These are phyloP conservation scores for Colletotrichum liriopes DNA, from an alignment of 2,329 filamentous ascomycete species.

Conservation along the genomic window DNA sequence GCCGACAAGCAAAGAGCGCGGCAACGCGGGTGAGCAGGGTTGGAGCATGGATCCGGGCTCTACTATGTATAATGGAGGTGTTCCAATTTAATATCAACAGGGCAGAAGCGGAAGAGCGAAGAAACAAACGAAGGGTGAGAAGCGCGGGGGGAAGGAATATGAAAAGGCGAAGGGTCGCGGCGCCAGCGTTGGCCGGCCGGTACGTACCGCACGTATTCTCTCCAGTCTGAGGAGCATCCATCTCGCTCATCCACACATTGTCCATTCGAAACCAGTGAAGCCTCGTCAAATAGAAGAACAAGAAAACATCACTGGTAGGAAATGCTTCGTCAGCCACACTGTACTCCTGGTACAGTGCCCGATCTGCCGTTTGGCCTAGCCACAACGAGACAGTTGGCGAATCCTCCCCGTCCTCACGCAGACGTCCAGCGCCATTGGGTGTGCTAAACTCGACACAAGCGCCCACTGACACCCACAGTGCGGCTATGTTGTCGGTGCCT, in stretches of 20 bases:
- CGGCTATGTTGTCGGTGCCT: constrained; percentile 33
- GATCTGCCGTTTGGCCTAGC: background rate
- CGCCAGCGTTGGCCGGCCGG: too few species aligned
- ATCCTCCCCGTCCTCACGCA: too few species aligned
- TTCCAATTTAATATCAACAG: background rate
- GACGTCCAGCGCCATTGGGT: constrained; percentile 12
- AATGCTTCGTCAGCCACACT: constrained; percentile 7
- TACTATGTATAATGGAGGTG: background rate
- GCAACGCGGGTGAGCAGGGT: constrained; percentile 4
- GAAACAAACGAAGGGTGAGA: background rate
- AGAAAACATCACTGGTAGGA: background rate
- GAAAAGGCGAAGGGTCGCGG: background rate
- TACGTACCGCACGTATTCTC: background rate
- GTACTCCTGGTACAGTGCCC: background rate
- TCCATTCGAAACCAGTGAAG: background rate
- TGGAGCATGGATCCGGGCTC: constrained; percentile 2
- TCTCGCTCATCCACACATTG: background rate
- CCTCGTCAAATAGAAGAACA: background rate
- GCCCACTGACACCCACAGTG: constrained; percentile 19
- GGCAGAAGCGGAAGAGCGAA: background rate
- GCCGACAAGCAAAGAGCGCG: constrained; percentile 5
- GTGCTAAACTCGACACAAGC: constrained; percentile 27
- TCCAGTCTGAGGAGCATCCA: background rate
- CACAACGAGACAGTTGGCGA: background rate
- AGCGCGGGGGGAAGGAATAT: background rate